Evolutionary conservation across 768 basidiomycete species (phyloP).

Genomic region (Rhizopogon vulgaris): DNA sequence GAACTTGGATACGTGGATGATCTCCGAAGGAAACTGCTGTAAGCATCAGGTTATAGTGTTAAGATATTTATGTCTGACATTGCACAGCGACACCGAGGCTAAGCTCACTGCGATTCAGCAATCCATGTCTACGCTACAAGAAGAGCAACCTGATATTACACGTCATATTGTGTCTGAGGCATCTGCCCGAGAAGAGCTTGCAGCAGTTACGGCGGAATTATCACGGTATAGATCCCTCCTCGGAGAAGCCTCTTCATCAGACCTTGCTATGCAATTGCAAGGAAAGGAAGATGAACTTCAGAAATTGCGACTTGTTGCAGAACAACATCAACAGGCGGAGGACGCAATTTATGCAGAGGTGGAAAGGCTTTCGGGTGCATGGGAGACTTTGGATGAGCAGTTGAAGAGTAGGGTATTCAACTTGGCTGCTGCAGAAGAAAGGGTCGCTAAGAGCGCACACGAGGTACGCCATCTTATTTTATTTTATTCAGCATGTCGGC

Average conservation of each 20-base stretch:
- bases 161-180: slow-evolving; percentile 45
- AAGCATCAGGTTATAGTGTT: slow-evolving; percentile 17
- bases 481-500: background rate
- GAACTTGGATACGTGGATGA: slow-evolving; percentile 45
- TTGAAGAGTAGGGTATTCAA: slow-evolving; percentile 83
- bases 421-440: slow-evolving; percentile 68
- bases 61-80: slow-evolving; percentile 9
- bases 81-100: slow-evolving; percentile 45
- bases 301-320: slow-evolving; percentile 53
- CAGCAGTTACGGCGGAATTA: slow-evolving; percentile 41
- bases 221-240: slow-evolving; percentile 57
- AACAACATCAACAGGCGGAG: slow-evolving; percentile 63
- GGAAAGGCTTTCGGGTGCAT: slow-evolving; percentile 78
- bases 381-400: slow-evolving; percentile 79
- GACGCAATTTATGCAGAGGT: slow-evolving; percentile 77
- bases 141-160: slow-evolving; percentile 47
- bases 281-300: slow-evolving; percentile 65
- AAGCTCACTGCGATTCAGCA: slow-evolving; percentile 47
- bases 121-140: slow-evolving; percentile 37
- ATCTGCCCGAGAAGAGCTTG: slow-evolving; percentile 44
- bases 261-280: slow-evolving; percentile 55
- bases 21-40: slow-evolving; percentile 54
- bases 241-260: slow-evolving; percentile 50
- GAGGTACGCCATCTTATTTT: slow-evolving; percentile 50
- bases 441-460: slow-evolving; percentile 50